These are phyloP conservation scores for Kwoniella newhampshirensis DNA, from an alignment of 768 basidiomycete species.

Conservation along the genomic window DNA sequence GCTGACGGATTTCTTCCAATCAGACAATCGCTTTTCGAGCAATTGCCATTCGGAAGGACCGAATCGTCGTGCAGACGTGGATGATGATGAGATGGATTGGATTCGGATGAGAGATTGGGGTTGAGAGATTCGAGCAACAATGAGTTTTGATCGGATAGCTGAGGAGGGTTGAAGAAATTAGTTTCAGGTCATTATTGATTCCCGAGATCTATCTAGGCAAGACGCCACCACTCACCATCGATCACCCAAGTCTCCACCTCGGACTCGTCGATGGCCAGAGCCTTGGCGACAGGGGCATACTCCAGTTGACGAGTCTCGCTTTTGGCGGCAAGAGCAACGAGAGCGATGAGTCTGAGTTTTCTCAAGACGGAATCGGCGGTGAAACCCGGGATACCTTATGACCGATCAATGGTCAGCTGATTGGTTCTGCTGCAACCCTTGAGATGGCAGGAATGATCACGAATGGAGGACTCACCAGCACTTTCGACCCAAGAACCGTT, in stretches of 20 bases:
- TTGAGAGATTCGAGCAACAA: slow-evolving; percentile 49
- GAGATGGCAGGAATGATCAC: neutral
- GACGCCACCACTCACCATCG: slow-evolving; percentile 38
- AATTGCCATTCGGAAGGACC: slow-evolving; percentile 46
- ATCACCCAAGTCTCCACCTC: slow-evolving; percentile 52
- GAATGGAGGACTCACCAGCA: slow-evolving; percentile 32
- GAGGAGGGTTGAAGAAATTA: neutral
- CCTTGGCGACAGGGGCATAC: slow-evolving; percentile 40
- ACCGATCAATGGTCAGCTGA: neutral
- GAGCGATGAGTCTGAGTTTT: slow-evolving; percentile 48
- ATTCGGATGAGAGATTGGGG: slow-evolving; percentile 45
- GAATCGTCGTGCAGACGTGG: slow-evolving; percentile 27
- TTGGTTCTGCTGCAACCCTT: no score
- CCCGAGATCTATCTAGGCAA: neutral
- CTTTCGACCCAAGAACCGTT: slow-evolving; percentile 39
- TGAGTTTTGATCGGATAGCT: slow-evolving; percentile 48
- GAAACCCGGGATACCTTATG: slow-evolving; percentile 32
- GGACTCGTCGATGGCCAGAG: slow-evolving; percentile 37
- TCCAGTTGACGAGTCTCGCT: slow-evolving; percentile 30
- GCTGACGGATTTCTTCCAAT: slow-evolving; percentile 48
- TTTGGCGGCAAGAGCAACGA: slow-evolving; percentile 37
- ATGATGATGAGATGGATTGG: slow-evolving; percentile 37
- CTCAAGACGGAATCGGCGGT: slow-evolving; percentile 37
- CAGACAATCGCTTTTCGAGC: slow-evolving; percentile 42
- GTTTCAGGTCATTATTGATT: neutral